Conservation (phyloP, 2,329 filamentous ascomycete genomes). For the Aspergillus brunneoviolaceus region DNA sequence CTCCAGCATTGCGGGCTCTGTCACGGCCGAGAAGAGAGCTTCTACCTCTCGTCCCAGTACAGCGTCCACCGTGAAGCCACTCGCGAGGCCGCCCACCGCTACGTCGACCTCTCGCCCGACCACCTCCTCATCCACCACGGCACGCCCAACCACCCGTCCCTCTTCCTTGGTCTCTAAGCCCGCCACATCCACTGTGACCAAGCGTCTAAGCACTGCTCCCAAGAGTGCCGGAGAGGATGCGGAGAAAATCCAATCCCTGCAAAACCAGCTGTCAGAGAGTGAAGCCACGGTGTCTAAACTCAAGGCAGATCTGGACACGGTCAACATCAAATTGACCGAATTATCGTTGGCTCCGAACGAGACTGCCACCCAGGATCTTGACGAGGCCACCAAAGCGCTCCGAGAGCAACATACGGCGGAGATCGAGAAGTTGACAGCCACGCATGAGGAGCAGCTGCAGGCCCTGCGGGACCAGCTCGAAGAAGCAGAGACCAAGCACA, state of each 20-base stretch:
- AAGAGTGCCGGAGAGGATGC: constrained; percentile 31
- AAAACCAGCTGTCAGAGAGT: constrained; percentile 38
- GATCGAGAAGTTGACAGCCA: constrained; percentile 32
- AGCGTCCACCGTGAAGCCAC: constrained; percentile 25
- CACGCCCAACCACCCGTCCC: constrained; percentile 21
- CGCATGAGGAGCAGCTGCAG: constrained; percentile 35
- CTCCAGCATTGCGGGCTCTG: constrained; percentile 38
- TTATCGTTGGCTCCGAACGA: constrained; percentile 29
- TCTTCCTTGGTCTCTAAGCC: constrained; percentile 20
- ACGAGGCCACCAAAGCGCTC: constrained; percentile 25
- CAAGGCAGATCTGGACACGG: constrained; percentile 34
- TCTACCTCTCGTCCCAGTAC: constrained; percentile 21
- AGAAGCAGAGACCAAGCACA: constrained; percentile 37
- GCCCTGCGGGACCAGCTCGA: constrained; percentile 34
- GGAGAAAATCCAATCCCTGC: constrained; percentile 36
- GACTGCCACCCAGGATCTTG: constrained; percentile 23
- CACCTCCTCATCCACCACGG: constrained; percentile 23
- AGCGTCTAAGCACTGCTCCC: constrained; percentile 38
- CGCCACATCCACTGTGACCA: constrained; percentile 25
- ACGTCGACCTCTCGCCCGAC: constrained; percentile 25
- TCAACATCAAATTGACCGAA: constrained; percentile 37
- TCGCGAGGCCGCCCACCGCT: constrained; percentile 27
- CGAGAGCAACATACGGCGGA: constrained; percentile 35
- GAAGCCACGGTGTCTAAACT: constrained; percentile 36
- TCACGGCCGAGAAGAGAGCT: constrained; percentile 34